Evolutionary conservation across 148 eudicot species (phyloP), one percentile per base, ranked within the genome.

Genomic region (Dianthus caryophyllus): DNA sequence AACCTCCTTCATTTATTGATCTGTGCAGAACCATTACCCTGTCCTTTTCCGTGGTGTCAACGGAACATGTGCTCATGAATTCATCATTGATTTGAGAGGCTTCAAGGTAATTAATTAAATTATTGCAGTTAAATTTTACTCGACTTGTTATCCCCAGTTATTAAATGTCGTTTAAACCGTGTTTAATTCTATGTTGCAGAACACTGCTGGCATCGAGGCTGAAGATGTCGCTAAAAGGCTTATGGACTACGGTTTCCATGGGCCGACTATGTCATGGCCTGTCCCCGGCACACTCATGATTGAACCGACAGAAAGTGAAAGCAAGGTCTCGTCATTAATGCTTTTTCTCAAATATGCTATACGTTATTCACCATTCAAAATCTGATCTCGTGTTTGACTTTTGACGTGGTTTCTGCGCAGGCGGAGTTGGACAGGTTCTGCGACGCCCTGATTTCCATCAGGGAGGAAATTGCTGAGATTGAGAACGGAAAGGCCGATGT

Each of bases 251-350:
- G 97, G 98, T 74, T 94, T 90, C 71, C 98, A 94, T 69, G 97
- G 88, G 25, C 98, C 97, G 56, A 94, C 98, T 47, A 94, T 94
- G 98, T 94, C 98, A 64, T 94, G 97, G 97, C 98, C 98, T 25
- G 98, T 94, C 56, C 98, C 97, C 12, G 98, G 98, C 61, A 94
- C 98, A 13, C 96, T 94, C 78, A 94, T 94, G 98, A 90, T 94
- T 78, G 98, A 94, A 75, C 98, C 98, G 44, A 94, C 98, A 39
- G 98, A 94, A 80, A 94, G 98, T 75, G 98, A 94, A 79, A 94
- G 98, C 97, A 94, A 86, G 96, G 98, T 90, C 73, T 54, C 20
- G 16, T 24, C 27, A 58, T 29, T 14, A 54, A 17, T 21, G 65
- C 50, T 57, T n/a, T n/a, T n/a, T 75, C 66, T 8, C 14, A n/a